Evolutionary conservation across 768 basidiomycete species (phyloP), one percentile per base, ranked within the genome.

Genomic region (Sarcomyxa edulis): DNA sequence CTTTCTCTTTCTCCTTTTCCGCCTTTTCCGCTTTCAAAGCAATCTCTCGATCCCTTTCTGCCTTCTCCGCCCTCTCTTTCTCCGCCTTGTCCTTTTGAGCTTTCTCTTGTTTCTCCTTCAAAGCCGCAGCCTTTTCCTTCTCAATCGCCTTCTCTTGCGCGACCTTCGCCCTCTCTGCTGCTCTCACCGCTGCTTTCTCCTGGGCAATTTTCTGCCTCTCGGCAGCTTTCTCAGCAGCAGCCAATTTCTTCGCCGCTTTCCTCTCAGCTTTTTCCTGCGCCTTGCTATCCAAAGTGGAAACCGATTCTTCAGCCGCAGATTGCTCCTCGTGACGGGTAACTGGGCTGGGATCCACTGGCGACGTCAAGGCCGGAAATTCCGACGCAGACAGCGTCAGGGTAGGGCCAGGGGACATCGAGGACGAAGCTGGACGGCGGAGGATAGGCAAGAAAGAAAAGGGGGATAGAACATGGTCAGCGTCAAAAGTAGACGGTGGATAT

Each of bases 281-380:
- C 42, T 78, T 71, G 43, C 54, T 50, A 40, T 57, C 54, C 36
- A 62, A 53, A 20, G 47, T 51, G 32, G 52, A 45, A 25, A 53
- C 40, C 20, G 43, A 29, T 37, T 59, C 59, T 25, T 68, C 59
- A 31, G 60, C 54, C 12, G 58, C 42, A 26, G 59, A 59, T 30
- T 59, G 51, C 10, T 56, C 59, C 31, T 57, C 52, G 27, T 36
- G 61, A 39, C 49, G 25, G 41, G 43, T 45, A 21, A 29, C 48
- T 46, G 40, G 57, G 39, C 33, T 61, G 58, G 50, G 62, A 45
- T 54, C 66, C 46, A 43, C 51, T 59, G 43, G 56, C 44, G 46
- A 26, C 30, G 71, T 61, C 43, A 90, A 66, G 25, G 85, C 84
- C 37, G 86, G 88, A 56, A 90, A 90, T 58, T 90, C 88, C 54